These are phyloP conservation scores for Symbiodinium natans DNA, from an alignment of 73 alveolate genomes.

Conservation along the genomic window DNA sequence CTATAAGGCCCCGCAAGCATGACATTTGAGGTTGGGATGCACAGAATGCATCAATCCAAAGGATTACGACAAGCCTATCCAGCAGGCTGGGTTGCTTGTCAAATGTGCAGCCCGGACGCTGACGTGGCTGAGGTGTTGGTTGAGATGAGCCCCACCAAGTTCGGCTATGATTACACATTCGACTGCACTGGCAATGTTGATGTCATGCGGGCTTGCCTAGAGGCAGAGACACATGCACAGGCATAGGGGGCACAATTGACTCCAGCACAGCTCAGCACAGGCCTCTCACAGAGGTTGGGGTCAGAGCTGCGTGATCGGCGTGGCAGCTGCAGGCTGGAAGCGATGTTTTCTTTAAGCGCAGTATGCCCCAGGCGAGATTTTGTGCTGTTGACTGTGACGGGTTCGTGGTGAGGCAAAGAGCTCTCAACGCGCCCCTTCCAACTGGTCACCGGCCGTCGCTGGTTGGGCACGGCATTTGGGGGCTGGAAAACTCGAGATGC, in stretches of 20 bases:
- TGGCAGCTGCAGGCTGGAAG: conserved; percentile 8
- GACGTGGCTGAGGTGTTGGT: conserved; percentile 49
- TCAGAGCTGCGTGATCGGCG: conserved; percentile 95
- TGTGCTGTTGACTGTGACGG: too few relatives aligned
- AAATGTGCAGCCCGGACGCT: too few relatives aligned
- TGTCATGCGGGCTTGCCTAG: conserved; percentile 29
- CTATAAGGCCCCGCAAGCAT: too few relatives aligned
- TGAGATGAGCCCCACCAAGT: conserved; percentile 94
- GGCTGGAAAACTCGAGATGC: conserved; percentile 96
- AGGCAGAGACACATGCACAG: background rate
- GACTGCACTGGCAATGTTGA: conserved; percentile 95
- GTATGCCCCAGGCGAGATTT: too few relatives aligned
- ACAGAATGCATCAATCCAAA: conserved; percentile 97
- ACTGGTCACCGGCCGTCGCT: conserved; percentile 96
- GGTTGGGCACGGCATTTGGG: conserved; percentile 98
- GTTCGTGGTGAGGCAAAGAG: conserved; percentile 37
- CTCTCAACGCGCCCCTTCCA: conserved; percentile 96
- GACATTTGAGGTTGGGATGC: conserved; percentile 96
- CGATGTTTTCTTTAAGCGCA: background rate
- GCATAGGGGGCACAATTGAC: background rate
- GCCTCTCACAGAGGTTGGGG: conserved; percentile 97
- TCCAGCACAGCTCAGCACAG: conserved; percentile 35
- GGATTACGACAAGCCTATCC: conserved; percentile 96
- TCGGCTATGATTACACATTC: conserved; percentile 97
- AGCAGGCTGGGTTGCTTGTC: conserved; percentile 49